Base-by-base conservation (phyloP, 768 basidiomycete species). In the Daedaleopsis nitida region DNA sequence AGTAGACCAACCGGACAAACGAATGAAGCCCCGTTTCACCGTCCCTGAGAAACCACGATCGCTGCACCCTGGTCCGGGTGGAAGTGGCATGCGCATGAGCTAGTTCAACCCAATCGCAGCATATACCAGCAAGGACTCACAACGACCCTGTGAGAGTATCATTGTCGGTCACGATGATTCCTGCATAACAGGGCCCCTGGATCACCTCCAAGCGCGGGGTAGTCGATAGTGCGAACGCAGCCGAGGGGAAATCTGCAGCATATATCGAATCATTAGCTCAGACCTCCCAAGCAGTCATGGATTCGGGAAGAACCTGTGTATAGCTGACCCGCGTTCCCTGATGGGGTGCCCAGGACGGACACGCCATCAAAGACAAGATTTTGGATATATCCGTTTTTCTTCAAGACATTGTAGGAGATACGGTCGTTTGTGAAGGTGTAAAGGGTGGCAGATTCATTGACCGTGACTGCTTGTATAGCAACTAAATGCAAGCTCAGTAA, bases 41-140 rank as follows among this genome's bases (percentile, higher is more conserved):
- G 44, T 69, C 66, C 21, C 69, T 68, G 5, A 72, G 63, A 49
- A 70, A 72, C 71, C 71, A 72, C 2, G 66, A 70, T 12, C 70
- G 59, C 59, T 72, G 71, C 11, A 70, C 57, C 23, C 58, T 56
- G 44, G 2, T 21, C 11, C 34, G 17, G 4, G 39, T 17, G 17
- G 39, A 12, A 10, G 17, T 42, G 7, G 7, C 27, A 32, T 32
- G 27, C 11, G 49, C 13, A 19, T 43, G 37, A 44, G 10, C 13
- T 17, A 16, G 21, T 39, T 23, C 12, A 17, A 38, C 58, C 37
- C 35, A 70, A 63, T 5, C 5, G 57, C 37, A 23, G 55, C 35
- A 5, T 59, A 55, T 5, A 42, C 10, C 39, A 42, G 3, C 17
- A 17, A 42, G 39, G 5, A 42, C 61, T 50, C 27, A 62, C 61